These are phyloP conservation scores for Cutaneotrichosporon mucoides DNA, from an alignment of 1,284 basidiomycete species.

Conservation along the genomic window DNA sequence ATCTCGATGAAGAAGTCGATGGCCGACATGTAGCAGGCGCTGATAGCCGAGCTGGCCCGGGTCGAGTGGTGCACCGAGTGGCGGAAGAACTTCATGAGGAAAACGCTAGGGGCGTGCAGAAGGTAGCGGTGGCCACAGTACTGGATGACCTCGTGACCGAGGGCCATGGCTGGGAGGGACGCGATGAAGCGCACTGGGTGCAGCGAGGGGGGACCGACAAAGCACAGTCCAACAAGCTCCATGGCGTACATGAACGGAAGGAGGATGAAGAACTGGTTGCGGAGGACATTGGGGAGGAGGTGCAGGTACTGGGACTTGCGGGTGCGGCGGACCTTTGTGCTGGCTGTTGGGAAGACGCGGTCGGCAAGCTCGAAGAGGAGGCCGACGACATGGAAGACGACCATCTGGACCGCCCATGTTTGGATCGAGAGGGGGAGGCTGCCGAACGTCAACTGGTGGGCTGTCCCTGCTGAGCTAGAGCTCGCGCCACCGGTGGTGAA, in stretches of 20 bases:
- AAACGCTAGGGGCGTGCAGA: neutral
- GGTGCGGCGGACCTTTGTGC: neutral
- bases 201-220: neutral
- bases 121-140: neutral
- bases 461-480: neutral
- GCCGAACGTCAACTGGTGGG: neutral
- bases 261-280: neutral
- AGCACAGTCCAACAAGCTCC: neutral
- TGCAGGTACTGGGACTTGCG: neutral
- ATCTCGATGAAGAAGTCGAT: constrained; percentile 2
- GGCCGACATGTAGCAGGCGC: neutral
- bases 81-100: neutral
- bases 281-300: neutral
- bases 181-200: neutral
- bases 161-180: neutral
- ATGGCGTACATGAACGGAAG: neutral
- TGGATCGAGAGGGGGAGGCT: neutral
- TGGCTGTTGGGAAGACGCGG: too few species aligned
- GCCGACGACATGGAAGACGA: neutral
- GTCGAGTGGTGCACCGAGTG: neutral
- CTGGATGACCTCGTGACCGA: neutral
- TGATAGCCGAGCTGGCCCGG: neutral
- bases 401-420: neutral
- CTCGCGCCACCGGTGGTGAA: neutral
- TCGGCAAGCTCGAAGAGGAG: neutral